These are phyloP conservation scores for Taiozyma onychis DNA, from an alignment of 1,139 yeast species.

Conservation along the genomic window DNA sequence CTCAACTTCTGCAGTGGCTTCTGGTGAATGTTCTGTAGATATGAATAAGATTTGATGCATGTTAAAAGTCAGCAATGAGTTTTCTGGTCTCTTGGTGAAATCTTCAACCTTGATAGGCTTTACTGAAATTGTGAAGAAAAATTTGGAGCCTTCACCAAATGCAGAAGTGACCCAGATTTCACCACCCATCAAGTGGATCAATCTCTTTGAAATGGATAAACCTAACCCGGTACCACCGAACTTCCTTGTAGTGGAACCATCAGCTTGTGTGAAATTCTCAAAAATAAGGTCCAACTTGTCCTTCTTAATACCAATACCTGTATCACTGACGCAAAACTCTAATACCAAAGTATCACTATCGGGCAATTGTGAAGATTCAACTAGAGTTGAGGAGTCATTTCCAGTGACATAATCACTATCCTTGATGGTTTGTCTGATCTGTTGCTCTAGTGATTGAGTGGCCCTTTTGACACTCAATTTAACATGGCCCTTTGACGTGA, in stretches of 20 bases:
- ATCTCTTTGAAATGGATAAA: slow-evolving; percentile 42
- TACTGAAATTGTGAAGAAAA: slow-evolving; percentile 73
- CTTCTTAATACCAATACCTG: slow-evolving; percentile 83
- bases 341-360: slow-evolving; percentile 51
- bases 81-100: slow-evolving; percentile 61
- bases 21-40: slow-evolving; percentile 54
- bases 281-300: slow-evolving; percentile 80
- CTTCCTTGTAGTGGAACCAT: slow-evolving; percentile 52
- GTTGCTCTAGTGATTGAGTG: slow-evolving; percentile 23
- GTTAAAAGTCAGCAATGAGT: slow-evolving; percentile 60
- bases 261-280: slow-evolving; percentile 89
- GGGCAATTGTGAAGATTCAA: slow-evolving; percentile 13
- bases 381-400: slow-evolving; percentile 20
- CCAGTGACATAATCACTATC: slow-evolving; percentile 19
- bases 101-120: slow-evolving; percentile 60
- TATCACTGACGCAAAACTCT: slow-evolving; percentile 82
- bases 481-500: slow-evolving; percentile 77
- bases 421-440: slow-evolving; percentile 12
- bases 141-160: slow-evolving; percentile 78
- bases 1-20: slow-evolving; percentile 42
- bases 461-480: slow-evolving; percentile 55
- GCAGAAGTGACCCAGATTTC: slow-evolving; percentile 84
- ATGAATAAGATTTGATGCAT: slow-evolving; percentile 66
- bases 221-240: slow-evolving; percentile 62
- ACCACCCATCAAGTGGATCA: slow-evolving; percentile 59